These are phyloP conservation scores for Mortierella alpina DNA, from an alignment of 192 early-diverging fungal genomes.

Conservation along the genomic window DNA sequence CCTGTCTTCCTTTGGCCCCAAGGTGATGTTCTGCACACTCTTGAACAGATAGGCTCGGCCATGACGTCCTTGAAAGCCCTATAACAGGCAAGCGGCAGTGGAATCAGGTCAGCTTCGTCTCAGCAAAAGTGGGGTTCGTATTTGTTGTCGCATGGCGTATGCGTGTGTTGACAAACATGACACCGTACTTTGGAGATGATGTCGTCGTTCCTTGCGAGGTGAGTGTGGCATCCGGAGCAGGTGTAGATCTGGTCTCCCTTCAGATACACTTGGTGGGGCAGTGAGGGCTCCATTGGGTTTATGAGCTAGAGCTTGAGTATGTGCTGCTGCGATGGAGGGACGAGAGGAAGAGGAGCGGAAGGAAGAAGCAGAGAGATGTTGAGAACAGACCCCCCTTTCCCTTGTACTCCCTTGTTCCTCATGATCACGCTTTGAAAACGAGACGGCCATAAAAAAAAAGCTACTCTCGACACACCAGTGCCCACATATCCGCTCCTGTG, in stretches of 20 bases:
- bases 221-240: conserved; percentile 65
- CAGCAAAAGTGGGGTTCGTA: background rate
- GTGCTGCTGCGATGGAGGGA: background rate
- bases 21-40: conserved; percentile 60
- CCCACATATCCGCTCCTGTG: no score
- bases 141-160: background rate
- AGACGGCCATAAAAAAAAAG: no score
- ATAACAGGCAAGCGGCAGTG: background rate
- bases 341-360: background rate
- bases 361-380: conserved; percentile 18
- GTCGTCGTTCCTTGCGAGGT: conserved; percentile 64
- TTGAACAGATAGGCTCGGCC: conserved; percentile 68
- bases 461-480: no score
- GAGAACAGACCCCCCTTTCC: background rate
- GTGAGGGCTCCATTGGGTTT: conserved; percentile 13
- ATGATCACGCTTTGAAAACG: no score
- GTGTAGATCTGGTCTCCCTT: conserved; percentile 61
- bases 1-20: conserved; percentile 66
- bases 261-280: conserved; percentile 59
- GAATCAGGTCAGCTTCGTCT: background rate
- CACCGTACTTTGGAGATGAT: conserved; percentile 63
- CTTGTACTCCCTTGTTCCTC: no score
- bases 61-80: conserved; percentile 65
- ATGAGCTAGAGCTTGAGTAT: background rate
- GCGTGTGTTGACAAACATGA: background rate